Evolutionary conservation across 1,139 yeast species (phyloP).

Genomic region (Suhomyces taliae): DNA sequence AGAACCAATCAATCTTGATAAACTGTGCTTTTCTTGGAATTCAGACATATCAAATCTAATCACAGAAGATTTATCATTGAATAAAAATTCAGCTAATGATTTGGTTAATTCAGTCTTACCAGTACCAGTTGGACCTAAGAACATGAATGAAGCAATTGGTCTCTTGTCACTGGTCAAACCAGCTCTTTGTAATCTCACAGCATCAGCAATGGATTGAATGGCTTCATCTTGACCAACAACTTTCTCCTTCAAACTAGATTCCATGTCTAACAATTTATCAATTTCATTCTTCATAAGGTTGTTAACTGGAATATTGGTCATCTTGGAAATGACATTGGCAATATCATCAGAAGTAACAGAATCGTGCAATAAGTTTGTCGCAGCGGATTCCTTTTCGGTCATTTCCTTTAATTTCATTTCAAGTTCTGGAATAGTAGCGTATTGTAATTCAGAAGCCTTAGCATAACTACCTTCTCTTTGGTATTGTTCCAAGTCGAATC

Average conservation of each 20-base stretch:
- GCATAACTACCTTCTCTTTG: slow-evolving; percentile 86
- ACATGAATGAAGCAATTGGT: slow-evolving; percentile 95
- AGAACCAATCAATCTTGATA: slow-evolving; percentile 89
- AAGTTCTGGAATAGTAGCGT: slow-evolving; percentile 78
- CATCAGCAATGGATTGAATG: slow-evolving; percentile 83
- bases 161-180: slow-evolving; percentile 91
- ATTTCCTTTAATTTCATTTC: slow-evolving; percentile 54
- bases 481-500: slow-evolving; percentile 74
- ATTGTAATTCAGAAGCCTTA: slow-evolving; percentile 85
- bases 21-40: slow-evolving; percentile 90
- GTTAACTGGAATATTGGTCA: slow-evolving; percentile 96
- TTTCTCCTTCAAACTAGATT: slow-evolving; percentile 65
- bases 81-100: slow-evolving; percentile 84
- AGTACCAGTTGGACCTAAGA: slow-evolving; percentile 96
- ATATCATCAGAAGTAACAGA: slow-evolving; percentile 94
- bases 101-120: slow-evolving; percentile 96
- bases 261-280: slow-evolving; percentile 88
- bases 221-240: slow-evolving; percentile 98
- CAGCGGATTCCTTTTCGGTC: slow-evolving; percentile 44
- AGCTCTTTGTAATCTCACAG: slow-evolving; percentile 94
- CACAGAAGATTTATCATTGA: slow-evolving; percentile 83
- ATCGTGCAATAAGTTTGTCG: slow-evolving; percentile 67
- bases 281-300: slow-evolving; percentile 92
- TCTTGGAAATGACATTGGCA: slow-evolving; percentile 84
- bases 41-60: slow-evolving; percentile 96